Evolutionary conservation across 768 basidiomycete species (phyloP).

Genomic region (Suillus hirtellus): DNA sequence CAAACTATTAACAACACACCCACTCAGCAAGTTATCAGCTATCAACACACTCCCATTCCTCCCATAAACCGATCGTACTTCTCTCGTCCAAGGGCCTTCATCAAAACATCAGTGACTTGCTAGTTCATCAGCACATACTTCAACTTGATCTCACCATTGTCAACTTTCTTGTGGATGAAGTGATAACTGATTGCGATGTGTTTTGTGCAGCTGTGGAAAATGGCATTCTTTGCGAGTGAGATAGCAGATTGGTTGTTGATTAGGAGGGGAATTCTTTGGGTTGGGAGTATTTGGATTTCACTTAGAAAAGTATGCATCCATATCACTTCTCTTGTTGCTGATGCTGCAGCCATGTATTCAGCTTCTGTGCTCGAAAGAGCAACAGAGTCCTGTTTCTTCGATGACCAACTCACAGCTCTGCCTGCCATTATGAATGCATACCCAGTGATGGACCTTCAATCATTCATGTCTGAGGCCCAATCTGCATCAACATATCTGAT

Average conservation of each 20-base stretch:
- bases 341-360: no score
- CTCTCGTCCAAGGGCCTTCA: not conserved
- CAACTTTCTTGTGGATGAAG: constrained; percentile 8
- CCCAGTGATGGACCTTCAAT: constrained; percentile 22
- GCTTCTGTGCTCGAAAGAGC: constrained; percentile 38
- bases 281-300: constrained; percentile 20
- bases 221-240: not conserved
- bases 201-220: constrained; percentile 6
- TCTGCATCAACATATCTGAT: no score
- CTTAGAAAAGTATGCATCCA: constrained; percentile 7
- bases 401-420: constrained; percentile 40
- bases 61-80: not conserved
- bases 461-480: constrained; percentile 2
- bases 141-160: not conserved
- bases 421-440: constrained; percentile 34
- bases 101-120: not conserved
- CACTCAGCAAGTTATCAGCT: no score
- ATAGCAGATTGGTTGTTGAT: constrained; percentile 13
- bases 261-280: constrained; percentile 13
- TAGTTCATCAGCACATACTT: not conserved
- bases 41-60: no score
- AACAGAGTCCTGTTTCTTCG: constrained; percentile 12
- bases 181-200: constrained; percentile 9
- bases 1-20: no score
- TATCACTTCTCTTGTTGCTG: no score